A percentile compares a stretch with the other conserved stretches of the same genome.
These are phyloP conservation scores for Rhizoclosmatium globosum DNA, from an alignment of 192 early-diverging fungal species.

Conservation along the genomic window DNA sequence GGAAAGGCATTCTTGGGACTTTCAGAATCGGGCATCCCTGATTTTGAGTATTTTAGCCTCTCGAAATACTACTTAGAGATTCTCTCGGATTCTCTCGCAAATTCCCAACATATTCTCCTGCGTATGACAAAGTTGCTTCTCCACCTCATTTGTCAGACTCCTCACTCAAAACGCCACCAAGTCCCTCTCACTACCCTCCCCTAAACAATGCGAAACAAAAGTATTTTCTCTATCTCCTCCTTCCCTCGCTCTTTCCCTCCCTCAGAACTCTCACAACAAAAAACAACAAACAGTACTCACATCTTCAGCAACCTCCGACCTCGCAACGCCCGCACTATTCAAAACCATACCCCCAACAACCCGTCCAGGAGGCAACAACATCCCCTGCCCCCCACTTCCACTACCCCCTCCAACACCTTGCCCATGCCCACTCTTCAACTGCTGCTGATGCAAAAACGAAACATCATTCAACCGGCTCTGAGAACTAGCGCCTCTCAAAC, in stretches of 20 bases:
- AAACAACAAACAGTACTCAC: conserved; percentile 8
- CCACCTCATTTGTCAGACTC: no score
- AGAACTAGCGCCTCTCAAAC: not conserved
- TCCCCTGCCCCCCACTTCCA: not conserved
- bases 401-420: not conserved
- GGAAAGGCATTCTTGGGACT: conserved; percentile 32
- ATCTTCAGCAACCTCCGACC: conserved; percentile 26
- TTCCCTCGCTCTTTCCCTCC: no score
- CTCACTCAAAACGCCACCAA: no score
- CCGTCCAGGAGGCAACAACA: conserved; percentile 32
- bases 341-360: conserved; percentile 35
- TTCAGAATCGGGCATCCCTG: conserved; percentile 40
- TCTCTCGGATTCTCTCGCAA: no score
- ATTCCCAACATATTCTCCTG: no score
- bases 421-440: not conserved
- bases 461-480: conserved; percentile 9
- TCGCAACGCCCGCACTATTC: conserved; percentile 16
- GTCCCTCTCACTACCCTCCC: no score
- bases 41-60: no score
- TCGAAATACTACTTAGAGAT: not conserved
- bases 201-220: no score
- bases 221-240: no score
- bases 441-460: not conserved
- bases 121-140: no score
- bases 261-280: not conserved